A percentile compares a stretch with the other conserved stretches of the same genome.
phyloP scores from a whole-genome alignment of 805 yeast species.

The Debaryomyces castellii region DNA sequence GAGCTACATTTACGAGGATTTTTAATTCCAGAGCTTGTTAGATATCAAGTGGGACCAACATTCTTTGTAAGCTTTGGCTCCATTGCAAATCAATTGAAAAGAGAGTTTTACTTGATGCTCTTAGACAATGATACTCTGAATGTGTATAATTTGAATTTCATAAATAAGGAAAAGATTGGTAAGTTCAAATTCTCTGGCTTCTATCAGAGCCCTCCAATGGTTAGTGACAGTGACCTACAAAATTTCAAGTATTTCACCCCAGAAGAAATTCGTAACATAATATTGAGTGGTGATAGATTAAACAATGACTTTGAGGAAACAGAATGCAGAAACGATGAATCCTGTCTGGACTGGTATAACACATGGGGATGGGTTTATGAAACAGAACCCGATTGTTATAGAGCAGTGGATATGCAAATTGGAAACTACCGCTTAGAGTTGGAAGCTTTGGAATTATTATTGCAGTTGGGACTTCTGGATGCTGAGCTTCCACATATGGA shows the following conservation, averaged over 20 bases:
- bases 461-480: conserved; percentile 4
- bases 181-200: not conserved
- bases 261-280: conserved; percentile 10
- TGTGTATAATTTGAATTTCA: not conserved
- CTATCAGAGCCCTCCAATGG: not conserved
- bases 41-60: conserved; percentile 13
- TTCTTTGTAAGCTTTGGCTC: conserved; percentile 15
- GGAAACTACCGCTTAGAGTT: conserved; percentile 12
- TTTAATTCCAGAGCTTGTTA: conserved; percentile 11
- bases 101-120: conserved; percentile 11
- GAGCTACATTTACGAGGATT: conserved; percentile 5
- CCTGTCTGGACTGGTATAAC: conserved; percentile 12
- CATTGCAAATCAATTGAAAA: conserved; percentile 13
- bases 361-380: conserved; percentile 14
- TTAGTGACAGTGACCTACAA: not conserved
- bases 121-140: conserved; percentile 7
- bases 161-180: not conserved
- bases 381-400: conserved; percentile 10
- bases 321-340: conserved; percentile 1
- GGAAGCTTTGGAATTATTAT: conserved; percentile 9
- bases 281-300: conserved; percentile 6
- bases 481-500: conserved; percentile 5
- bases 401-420: conserved; percentile 11
- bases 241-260: conserved; percentile 9
- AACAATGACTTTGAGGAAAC: conserved; percentile 3